Evolutionary conservation across 176 grass and related monocot species (phyloP).

Genomic region (Rhynchospora breviuscula): DNA sequence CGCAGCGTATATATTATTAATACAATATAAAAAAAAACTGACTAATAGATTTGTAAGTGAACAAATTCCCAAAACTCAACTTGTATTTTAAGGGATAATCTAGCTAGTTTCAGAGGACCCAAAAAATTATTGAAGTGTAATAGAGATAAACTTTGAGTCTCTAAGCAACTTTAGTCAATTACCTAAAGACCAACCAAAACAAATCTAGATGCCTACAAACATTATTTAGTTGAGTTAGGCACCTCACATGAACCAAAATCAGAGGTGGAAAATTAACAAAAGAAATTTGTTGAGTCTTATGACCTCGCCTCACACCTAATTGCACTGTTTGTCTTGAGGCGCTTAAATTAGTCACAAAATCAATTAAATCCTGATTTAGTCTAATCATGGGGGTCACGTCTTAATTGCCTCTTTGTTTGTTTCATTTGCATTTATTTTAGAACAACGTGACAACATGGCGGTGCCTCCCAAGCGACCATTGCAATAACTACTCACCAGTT

Average conservation of each 20-base stretch:
- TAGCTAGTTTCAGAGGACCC: neutral
- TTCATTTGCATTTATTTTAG: conserved; percentile 42
- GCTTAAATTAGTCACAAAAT: neutral
- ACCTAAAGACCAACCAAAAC: neutral
- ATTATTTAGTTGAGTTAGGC: conserved; percentile 24
- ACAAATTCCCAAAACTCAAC: neutral
- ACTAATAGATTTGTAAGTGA: neutral
- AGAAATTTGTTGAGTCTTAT: neutral
- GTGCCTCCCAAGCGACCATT: conserved; percentile 35
- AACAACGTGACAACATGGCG: conserved; percentile 54
- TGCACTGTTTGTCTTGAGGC: neutral
- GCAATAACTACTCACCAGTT: conserved; percentile 39
- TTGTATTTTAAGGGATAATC: neutral
- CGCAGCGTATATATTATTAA: too few species aligned
- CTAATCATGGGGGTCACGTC: conserved; percentile 55
- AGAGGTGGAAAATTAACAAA: neutral
- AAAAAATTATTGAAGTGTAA: too few species aligned
- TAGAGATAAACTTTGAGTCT: too few species aligned
- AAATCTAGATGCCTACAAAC: neutral
- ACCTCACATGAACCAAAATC: conserved; percentile 15
- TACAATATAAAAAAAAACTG: too few species aligned
- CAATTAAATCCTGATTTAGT: conserved; percentile 16
- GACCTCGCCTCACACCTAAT: conserved; percentile 1
- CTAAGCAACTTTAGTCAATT: neutral
- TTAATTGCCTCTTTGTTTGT: conserved; percentile 17